Evolutionary conservation across 1,284 basidiomycete species (phyloP).

Genomic region (Malassezia nana): DNA sequence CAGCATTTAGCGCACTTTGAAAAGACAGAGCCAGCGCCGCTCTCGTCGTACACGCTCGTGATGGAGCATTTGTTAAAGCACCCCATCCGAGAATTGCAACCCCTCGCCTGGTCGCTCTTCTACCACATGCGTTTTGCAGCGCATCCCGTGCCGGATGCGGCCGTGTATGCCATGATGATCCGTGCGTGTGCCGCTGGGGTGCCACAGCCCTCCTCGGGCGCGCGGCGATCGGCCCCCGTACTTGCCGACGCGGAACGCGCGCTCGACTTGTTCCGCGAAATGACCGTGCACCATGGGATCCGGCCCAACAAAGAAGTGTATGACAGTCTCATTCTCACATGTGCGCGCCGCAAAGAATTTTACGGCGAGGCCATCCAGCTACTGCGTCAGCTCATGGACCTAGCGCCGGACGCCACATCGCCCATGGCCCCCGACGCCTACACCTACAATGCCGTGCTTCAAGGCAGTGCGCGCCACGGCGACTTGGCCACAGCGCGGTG

Average conservation of each 20-base stretch:
- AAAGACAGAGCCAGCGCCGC: conserved; percentile 21
- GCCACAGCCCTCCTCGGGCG: conserved; percentile 39
- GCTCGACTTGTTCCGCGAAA: conserved; percentile 83
- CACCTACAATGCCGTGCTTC: conserved; percentile 73
- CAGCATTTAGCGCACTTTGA: conserved; percentile 24
- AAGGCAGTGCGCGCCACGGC: conserved; percentile 74
- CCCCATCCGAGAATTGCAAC: conserved; percentile 21
- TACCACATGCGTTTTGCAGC: conserved; percentile 90
- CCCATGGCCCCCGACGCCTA: conserved; percentile 52
- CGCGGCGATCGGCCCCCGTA: not conserved
- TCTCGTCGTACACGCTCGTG: conserved; percentile 39
- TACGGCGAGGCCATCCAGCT: conserved; percentile 50
- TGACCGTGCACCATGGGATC: conserved; percentile 61
- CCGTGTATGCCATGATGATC: conserved; percentile 78
- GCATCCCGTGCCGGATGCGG: conserved; percentile 66
- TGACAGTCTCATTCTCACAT: conserved; percentile 67
- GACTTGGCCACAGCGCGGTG: conserved; percentile 74
- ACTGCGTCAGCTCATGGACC: conserved; percentile 54
- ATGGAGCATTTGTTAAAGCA: conserved; percentile 26
- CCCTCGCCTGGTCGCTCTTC: conserved; percentile 68
- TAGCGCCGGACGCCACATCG: conserved; percentile 68
- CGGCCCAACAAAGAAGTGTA: conserved; percentile 64
- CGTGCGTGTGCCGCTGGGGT: conserved; percentile 62
- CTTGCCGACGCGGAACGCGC: conserved; percentile 74
- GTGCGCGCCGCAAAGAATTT: conserved; percentile 51